Base-by-base conservation (phyloP, 768 basidiomycete genomes). In the Amanita rimosa region DNA sequence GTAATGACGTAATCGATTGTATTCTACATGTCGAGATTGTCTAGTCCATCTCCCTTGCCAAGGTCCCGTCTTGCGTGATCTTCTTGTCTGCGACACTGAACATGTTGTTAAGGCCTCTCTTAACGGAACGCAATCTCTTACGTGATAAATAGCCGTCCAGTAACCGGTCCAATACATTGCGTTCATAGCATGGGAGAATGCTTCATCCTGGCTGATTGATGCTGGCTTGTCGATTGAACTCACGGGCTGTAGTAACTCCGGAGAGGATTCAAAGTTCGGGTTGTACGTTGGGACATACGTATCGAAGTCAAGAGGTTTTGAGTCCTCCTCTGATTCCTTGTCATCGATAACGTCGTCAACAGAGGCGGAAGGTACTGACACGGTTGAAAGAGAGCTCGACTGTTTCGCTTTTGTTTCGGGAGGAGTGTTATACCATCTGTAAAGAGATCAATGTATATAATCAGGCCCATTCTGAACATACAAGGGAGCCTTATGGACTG, bases 131-230 rank as follows among this genome's bases (percentile, higher is more conserved):
- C 24, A 31, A 11, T 33, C 13, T 69, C 78, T 43, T 56, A 85
- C 87, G 60, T 90, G 82, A 58, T 89, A 90, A 41, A 88, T 73
- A 1, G 86, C 86, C 2, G 85, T 87, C 86, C 87, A 91, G 61
- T 90, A 91, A 16, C 87, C 88, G 19, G 73, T 71, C 87, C 88
- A 90, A 61, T 90, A 91, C 79, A 84, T 88, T 14, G 88, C 85
- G 26, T 72, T 74, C 57, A 88, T 55, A 4, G 86, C 88, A 42
- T 79, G 78, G 21, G 72, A 68, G 62, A 90, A 90, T 1, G 85
- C 85, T 56, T 90, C 84, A 53, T 90, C 85, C 55, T 75, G 78
- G 53, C 70, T 73, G 14, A 79, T 75, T 61, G 67, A 69, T 5
- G 64, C 54, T 11, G 68, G 66, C 11, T 14, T 8, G 64, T 56